Conservation (phyloP, 2,329 filamentous ascomycete species). For the Aspergillus sp. region DNA sequence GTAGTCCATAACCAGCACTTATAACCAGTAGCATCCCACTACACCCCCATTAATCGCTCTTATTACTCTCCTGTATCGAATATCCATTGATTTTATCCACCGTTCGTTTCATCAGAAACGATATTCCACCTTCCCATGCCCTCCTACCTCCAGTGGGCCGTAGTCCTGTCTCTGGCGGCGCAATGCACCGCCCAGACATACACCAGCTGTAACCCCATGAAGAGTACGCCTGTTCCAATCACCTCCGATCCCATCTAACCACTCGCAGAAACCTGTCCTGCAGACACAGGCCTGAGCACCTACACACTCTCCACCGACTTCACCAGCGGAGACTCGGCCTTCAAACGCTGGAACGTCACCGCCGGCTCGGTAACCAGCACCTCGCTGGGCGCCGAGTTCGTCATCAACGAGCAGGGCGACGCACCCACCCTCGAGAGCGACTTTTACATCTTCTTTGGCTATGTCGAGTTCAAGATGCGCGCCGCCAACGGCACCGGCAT, state of each 20-base stretch:
- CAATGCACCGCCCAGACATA: not conserved
- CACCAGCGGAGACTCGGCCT: conserved; percentile 52
- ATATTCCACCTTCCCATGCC: not conserved
- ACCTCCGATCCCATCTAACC: not conserved
- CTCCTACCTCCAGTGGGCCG: not conserved
- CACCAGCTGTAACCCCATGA: not conserved
- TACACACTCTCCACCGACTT: conserved; percentile 32
- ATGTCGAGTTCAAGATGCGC: conserved; percentile 79
- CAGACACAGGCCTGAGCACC: conserved; percentile 65
- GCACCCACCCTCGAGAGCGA: conserved; percentile 81
- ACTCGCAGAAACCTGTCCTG: conserved; percentile 52
- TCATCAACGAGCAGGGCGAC: conserved; percentile 72
- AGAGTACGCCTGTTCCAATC: not conserved
- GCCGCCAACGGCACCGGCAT: conserved; percentile 87
- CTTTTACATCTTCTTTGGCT: conserved; percentile 99
- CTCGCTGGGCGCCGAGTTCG: conserved; percentile 74
- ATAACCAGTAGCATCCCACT: too few species aligned
- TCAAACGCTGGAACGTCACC: conserved; percentile 63
- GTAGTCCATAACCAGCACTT: too few species aligned
- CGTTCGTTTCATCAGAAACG: not conserved
- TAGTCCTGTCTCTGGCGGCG: not conserved
- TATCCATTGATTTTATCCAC: not conserved
- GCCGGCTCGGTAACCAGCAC: conserved; percentile 64
- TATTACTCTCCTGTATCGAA: not conserved
- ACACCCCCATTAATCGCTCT: too few species aligned